Evolutionary conservation across 2,329 filamentous ascomycete species (phyloP).

Genomic region (Fusarium chaquense): DNA sequence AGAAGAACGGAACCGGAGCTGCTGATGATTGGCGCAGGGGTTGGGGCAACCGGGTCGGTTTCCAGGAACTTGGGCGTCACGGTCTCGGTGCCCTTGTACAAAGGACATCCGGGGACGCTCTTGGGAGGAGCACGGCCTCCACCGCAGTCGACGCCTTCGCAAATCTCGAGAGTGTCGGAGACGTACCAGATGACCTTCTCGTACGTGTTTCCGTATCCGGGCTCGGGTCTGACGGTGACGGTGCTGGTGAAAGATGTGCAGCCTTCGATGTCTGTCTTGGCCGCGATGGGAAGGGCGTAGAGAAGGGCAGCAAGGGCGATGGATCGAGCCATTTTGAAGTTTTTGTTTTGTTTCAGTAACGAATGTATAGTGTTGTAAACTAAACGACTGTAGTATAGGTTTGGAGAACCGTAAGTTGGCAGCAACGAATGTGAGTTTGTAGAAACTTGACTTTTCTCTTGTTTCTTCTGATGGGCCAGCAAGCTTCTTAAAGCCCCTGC

Average conservation of each 20-base stretch:
- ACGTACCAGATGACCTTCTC: constrained; percentile 1
- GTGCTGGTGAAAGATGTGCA: constrained; percentile 16
- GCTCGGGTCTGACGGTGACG: not conserved
- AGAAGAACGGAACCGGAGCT: not conserved
- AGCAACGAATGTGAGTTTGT: not conserved
- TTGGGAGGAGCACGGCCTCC: constrained; percentile 7
- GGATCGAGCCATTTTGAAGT: not conserved
- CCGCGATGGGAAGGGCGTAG: not conserved
- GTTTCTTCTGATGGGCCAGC: not conserved
- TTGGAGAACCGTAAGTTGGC: not conserved
- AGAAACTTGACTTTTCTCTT: not conserved
- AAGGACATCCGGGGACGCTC: constrained; percentile 4
- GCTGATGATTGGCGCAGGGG: not conserved
- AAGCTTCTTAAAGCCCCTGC: constrained; percentile 3
- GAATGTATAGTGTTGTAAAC: not conserved
- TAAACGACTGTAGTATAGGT: not conserved
- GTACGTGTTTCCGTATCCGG: constrained; percentile 9
- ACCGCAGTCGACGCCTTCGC: constrained; percentile 9
- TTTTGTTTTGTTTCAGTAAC: not conserved
- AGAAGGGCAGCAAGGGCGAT: constrained; percentile 7
- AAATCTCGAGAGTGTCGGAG: constrained; percentile 1
- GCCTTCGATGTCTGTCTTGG: not conserved
- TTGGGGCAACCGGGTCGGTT: not conserved
- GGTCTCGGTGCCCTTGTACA: constrained; percentile 9
- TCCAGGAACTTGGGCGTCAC: constrained; percentile 5